A percentile compares a stretch with the other conserved stretches of the same genome.
Conservation (phyloP, 208 protist genomes). For the Acanthamoeba quina region DNA sequence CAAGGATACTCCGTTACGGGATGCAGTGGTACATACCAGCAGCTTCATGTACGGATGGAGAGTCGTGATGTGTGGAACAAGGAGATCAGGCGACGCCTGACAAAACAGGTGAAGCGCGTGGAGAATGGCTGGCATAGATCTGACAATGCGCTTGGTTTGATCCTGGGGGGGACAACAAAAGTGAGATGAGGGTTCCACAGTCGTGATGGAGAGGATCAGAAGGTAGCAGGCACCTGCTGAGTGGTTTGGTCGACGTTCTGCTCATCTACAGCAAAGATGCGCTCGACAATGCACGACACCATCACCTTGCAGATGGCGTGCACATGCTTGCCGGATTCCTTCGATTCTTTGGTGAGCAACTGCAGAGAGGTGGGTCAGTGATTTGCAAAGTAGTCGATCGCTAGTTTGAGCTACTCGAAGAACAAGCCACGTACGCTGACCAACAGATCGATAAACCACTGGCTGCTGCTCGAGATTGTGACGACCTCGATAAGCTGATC, state of each 20-base stretch:
- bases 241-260: not conserved
- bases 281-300: constrained; percentile 28
- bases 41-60: constrained; percentile 73
- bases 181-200: not conserved
- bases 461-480: not conserved
- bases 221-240: not conserved
- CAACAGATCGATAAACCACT: constrained; percentile 70
- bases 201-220: not conserved
- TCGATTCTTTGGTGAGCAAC: constrained; percentile 32
- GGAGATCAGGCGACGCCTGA: constrained; percentile 48
- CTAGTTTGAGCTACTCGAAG: not conserved
- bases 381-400: not conserved
- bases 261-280: constrained; percentile 50
- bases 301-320: constrained; percentile 50
- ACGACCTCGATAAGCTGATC: constrained; percentile 71
- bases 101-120: constrained; percentile 55
- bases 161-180: not conserved
- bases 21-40: not conserved
- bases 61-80: constrained; percentile 62
- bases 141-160: not conserved
- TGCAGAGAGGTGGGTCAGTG: not conserved
- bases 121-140: constrained; percentile 49
- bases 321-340: constrained; percentile 28
- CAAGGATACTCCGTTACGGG: not conserved
- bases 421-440: not conserved